Evolutionary conservation across 108 stramenopile species (phyloP).

Genomic region (Fragilaria radians): DNA sequence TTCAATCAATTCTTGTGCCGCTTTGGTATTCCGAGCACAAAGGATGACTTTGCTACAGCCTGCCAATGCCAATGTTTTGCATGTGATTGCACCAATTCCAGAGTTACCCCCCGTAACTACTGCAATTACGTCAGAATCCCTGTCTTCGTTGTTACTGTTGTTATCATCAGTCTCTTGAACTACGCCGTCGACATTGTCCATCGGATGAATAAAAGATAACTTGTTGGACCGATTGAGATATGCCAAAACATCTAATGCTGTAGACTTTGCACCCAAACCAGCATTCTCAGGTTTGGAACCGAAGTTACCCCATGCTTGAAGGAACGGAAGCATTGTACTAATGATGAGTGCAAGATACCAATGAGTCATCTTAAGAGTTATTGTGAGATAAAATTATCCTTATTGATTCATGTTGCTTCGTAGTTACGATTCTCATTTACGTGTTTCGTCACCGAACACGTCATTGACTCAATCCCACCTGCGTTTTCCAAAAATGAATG

Average conservation of each 20-base stretch:
- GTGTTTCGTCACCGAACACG: too few relatives aligned
- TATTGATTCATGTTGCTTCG: too few relatives aligned
- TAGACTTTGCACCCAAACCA: constrained; percentile 8
- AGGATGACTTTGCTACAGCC: constrained; percentile 22
- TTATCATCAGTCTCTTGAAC: background rate
- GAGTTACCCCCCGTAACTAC: constrained; percentile 31
- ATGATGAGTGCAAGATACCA: too few relatives aligned
- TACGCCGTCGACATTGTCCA: background rate
- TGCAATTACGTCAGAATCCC: background rate
- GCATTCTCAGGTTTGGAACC: background rate
- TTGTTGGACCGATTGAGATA: constrained; percentile 1
- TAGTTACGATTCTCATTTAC: too few relatives aligned
- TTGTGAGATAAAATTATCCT: too few relatives aligned
- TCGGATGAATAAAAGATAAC: background rate
- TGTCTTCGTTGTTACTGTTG: background rate
- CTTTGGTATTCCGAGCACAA: constrained; percentile 12
- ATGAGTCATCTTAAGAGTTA: too few relatives aligned
- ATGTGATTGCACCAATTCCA: constrained; percentile 27
- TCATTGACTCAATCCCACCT: too few relatives aligned
- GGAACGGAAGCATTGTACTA: background rate
- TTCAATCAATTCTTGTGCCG: constrained; percentile 4
- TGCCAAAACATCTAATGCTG: constrained; percentile 7
- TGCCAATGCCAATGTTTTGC: constrained; percentile 16
- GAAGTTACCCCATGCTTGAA: background rate
- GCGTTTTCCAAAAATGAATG: too few relatives aligned